Conservation (phyloP, 2,329 filamentous ascomycete species). For the Beauveria varroae region DNA sequence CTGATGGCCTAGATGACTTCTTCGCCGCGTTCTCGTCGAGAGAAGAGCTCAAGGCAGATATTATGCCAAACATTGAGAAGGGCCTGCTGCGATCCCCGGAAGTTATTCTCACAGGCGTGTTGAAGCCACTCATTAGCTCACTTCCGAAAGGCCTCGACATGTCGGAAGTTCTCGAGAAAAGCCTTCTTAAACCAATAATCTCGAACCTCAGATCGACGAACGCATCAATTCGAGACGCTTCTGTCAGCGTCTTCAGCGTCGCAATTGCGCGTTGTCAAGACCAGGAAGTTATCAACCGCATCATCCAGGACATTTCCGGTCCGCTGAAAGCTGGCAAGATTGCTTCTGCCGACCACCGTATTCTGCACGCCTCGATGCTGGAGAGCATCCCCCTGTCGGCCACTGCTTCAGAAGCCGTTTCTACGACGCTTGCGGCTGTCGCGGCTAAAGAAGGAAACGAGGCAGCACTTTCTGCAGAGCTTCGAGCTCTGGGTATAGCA, state of each 20-base stretch:
- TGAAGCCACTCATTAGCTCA: slow-evolving; percentile 64
- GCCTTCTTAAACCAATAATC: slow-evolving; percentile 79
- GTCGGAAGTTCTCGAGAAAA: slow-evolving; percentile 61
- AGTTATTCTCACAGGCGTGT: slow-evolving; percentile 71
- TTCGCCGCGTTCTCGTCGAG: slow-evolving; percentile 66
- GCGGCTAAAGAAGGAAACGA: slow-evolving; percentile 87
- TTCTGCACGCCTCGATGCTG: slow-evolving; percentile 76
- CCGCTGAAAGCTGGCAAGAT: slow-evolving; percentile 81
- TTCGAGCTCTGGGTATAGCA: slow-evolving; percentile 61
- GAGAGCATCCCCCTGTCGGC: slow-evolving; percentile 53
- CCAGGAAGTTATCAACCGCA: slow-evolving; percentile 51
- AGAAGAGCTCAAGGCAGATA: slow-evolving; percentile 66
- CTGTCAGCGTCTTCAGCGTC: slow-evolving; percentile 64
- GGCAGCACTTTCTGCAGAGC: slow-evolving; percentile 67
- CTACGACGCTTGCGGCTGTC: slow-evolving; percentile 57
- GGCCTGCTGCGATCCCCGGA: slow-evolving; percentile 83
- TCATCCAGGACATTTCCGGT: slow-evolving; percentile 68
- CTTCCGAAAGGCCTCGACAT: slow-evolving; percentile 68
- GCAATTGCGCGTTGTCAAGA: slow-evolving; percentile 58
- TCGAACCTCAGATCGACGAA: slow-evolving; percentile 91
- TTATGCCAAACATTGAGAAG: slow-evolving; percentile 82
- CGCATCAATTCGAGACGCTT: slow-evolving; percentile 64
- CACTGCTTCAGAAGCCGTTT: slow-evolving; percentile 58
- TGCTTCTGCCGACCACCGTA: slow-evolving; percentile 74
- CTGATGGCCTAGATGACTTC: slow-evolving; percentile 71